phyloP scores from a whole-genome alignment of 2,329 filamentous ascomycete species.

The Moelleriella libera region DNA sequence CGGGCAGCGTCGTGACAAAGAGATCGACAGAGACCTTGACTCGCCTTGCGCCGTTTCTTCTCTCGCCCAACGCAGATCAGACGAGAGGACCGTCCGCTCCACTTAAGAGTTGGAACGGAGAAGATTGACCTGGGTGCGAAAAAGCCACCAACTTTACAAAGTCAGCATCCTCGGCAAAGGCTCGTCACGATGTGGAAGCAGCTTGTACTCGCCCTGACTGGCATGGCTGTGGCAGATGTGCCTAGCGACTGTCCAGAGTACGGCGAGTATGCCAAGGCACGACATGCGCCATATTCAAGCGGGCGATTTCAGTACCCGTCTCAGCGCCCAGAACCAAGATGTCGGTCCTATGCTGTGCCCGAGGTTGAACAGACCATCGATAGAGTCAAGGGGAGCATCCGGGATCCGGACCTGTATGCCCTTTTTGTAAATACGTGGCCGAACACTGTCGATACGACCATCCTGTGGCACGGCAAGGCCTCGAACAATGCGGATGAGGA shows the following conservation, averaged over 20 bases:
- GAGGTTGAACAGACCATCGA: slow-evolving; percentile 62
- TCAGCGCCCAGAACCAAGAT: slow-evolving; percentile 62
- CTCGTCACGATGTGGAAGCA: neutral
- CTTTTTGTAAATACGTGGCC: slow-evolving; percentile 62
- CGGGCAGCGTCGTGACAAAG: no score
- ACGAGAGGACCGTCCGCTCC: no score
- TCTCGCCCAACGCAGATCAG: no score
- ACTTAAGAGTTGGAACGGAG: no score
- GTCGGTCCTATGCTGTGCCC: slow-evolving; percentile 68
- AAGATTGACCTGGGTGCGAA: no score
- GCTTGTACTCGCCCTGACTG: slow-evolving; percentile 16
- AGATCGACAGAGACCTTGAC: no score
- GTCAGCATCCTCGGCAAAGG: neutral
- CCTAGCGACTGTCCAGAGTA: slow-evolving; percentile 19
- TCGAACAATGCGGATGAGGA: slow-evolving; percentile 46
- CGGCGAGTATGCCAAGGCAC: slow-evolving; percentile 17
- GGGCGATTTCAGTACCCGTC: slow-evolving; percentile 65
- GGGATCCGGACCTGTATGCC: slow-evolving; percentile 61
- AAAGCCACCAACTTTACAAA: no score
- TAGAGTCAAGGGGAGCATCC: slow-evolving; percentile 52
- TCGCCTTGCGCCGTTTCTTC: no score
- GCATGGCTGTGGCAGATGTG: slow-evolving; percentile 11
- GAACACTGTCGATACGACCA: slow-evolving; percentile 61
- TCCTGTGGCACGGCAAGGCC: slow-evolving; percentile 51
- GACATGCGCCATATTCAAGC: slow-evolving; percentile 58